Percentiles rank a stretch among this genome's conserved stretches.
Evolutionary conservation across 2,329 filamentous ascomycete genomes (phyloP).

Genomic region (Dactylonectria estremocensis): DNA sequence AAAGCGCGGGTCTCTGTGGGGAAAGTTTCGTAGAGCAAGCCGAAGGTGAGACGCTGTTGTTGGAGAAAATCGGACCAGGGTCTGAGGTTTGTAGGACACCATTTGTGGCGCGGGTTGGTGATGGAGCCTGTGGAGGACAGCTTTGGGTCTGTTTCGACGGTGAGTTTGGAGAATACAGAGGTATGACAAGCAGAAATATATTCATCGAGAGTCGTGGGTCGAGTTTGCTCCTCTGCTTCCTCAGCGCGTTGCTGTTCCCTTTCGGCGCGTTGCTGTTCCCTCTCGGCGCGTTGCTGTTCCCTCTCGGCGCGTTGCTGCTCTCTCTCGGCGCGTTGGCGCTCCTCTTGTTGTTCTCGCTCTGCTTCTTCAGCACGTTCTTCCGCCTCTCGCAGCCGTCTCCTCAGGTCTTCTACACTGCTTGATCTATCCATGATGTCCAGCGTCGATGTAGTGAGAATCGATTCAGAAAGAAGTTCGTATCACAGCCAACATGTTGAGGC

Average conservation of each 20-base stretch:
- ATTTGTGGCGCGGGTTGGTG: constrained; percentile 46
- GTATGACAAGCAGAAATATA: constrained; percentile 51
- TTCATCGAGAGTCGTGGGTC: constrained; percentile 49
- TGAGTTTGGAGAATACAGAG: constrained; percentile 44
- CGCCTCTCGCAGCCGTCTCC: constrained; percentile 14
- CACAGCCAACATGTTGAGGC: too few species aligned
- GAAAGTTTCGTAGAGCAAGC: constrained; percentile 30
- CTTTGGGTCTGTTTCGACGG: constrained; percentile 43
- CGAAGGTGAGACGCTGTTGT: constrained; percentile 41
- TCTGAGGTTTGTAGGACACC: constrained; percentile 35
- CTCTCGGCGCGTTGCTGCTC: constrained; percentile 12
- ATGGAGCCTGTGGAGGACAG: constrained; percentile 48
- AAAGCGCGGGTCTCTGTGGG: too few species aligned
- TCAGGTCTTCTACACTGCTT: constrained; percentile 15
- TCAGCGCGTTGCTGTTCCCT: constrained; percentile 17
- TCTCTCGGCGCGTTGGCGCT: constrained; percentile 9
- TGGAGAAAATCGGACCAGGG: constrained; percentile 51
- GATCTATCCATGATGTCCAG: constrained; percentile 2
- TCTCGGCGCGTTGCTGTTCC: constrained; percentile 21
- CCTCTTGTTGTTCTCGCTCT: constrained; percentile 23
- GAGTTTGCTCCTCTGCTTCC: constrained; percentile 39
- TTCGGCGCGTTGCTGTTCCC: not conserved
- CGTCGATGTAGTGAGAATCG: not conserved
- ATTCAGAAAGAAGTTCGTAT: too few species aligned
- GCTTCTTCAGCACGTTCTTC: constrained; percentile 26